Base-by-base conservation (phyloP, 1,284 basidiomycete species). In the Termitomyces sp. region DNA sequence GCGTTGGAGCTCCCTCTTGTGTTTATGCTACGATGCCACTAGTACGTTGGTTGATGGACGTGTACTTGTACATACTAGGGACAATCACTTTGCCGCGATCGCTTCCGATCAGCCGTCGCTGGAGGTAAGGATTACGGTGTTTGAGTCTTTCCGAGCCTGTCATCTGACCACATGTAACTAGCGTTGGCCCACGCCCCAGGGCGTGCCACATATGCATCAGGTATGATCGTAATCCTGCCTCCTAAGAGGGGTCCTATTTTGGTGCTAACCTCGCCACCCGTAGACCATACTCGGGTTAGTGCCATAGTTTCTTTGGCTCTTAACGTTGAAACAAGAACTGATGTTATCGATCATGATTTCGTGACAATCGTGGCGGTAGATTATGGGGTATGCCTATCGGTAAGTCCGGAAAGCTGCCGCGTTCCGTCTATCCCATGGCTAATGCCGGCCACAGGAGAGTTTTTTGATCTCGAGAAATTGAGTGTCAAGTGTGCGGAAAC, bases 1-100 rank as follows among this genome's bases (percentile, higher is more conserved):
- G 63, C 8, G 72, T 65, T 39, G 13, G 36, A 43, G 13, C 43
- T 45, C 15, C 44, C 40, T 17, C 19, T 55, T 50, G 17, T 45
- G 45, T 41, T 26, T 47, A 48, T 26, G 31, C 21, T 38, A 28
- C 2, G 40, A 30, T 48, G 42, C 31, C 39, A 21, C 17, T 42
- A 50, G 10, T 39, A 26, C 33, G 5, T 24, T 31, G 31, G 9
- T 36, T 36, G 9, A 47, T 21, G 24, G 12, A 38, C 24, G 17
- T 26, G 43, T 40, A 36, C n/a, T 28, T 30, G 33, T 8, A n/a
- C 7, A n/a, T 56, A 24, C 24, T 24, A 88, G 87, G 88, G 77
- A 90, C 68, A 86, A 88, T 63, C 87, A 90, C 65, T 88, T 90
- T 65, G 83, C 86, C 0, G 86, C 87, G 3, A 66, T 88, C 39